A percentile compares a stretch with the other conserved stretches of the same genome.
Conservation (phyloP, 2,329 filamentous ascomycete genomes). For the Coniella lustricola region DNA sequence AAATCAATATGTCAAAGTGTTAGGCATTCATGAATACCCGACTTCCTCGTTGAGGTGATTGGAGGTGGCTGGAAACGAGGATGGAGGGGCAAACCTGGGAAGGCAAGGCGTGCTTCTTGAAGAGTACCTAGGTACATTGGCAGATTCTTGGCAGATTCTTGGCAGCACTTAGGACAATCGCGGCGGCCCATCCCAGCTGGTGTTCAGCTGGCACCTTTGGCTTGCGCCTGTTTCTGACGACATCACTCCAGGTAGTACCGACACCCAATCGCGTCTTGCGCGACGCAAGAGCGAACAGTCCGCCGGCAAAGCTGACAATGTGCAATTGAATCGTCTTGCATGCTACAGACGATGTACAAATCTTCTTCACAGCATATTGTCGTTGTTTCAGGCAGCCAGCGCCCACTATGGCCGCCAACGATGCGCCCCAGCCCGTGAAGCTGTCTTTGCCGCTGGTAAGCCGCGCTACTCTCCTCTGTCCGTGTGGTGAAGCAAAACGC, state of each 20-base stretch:
- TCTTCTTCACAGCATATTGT: neutral
- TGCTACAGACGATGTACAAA: constrained; percentile 7
- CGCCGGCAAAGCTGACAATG: neutral
- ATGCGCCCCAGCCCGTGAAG: constrained; percentile 60
- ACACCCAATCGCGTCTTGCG: too few relatives aligned
- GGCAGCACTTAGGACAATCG: too few relatives aligned
- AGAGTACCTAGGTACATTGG: neutral
- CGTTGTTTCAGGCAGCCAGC: constrained; percentile 2
- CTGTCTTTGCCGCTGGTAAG: constrained; percentile 68
- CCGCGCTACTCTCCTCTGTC: neutral
- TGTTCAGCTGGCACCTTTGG: neutral
- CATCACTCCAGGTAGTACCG: too few relatives aligned
- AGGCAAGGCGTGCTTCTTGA: too few relatives aligned
- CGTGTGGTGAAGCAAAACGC: constrained; percentile 13
- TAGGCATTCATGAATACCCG: too few relatives aligned
- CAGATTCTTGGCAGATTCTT: too few relatives aligned
- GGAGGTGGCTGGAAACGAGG: too few relatives aligned
- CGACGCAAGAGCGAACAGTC: too few relatives aligned
- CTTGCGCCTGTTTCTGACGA: neutral
- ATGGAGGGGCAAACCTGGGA: too few relatives aligned
- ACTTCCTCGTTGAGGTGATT: too few relatives aligned
- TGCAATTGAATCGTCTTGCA: neutral
- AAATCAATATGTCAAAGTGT: too few relatives aligned
- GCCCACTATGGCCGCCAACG: constrained; percentile 15
- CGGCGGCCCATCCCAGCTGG: neutral